Conservation (phyloP, 192 early-diverging fungal genomes). For the Podila minutissima region DNA sequence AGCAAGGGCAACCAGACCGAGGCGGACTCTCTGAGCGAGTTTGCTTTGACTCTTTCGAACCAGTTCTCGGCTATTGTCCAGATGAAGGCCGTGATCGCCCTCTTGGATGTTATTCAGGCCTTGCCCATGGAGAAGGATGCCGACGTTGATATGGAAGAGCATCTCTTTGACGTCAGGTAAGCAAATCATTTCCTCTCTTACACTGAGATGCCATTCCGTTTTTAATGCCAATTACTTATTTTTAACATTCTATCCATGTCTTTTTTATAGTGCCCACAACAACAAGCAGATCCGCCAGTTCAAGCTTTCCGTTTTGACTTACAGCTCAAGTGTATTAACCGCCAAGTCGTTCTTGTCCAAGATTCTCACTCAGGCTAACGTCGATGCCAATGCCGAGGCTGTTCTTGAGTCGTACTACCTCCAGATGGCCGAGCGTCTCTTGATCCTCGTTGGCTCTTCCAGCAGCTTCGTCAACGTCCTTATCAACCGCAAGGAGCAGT, state of each 20-base stretch:
- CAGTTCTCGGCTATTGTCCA: constrained; percentile 76
- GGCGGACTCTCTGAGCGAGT: constrained; percentile 74
- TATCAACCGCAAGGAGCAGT: constrained; percentile 33
- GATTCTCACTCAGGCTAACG: constrained; percentile 48
- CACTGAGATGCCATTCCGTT: neutral
- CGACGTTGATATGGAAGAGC: constrained; percentile 42
- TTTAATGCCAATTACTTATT: neutral
- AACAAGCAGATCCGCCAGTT: constrained; percentile 73
- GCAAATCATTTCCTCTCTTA: constrained; percentile 8
- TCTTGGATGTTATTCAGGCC: constrained; percentile 64
- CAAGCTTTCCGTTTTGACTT: constrained; percentile 67
- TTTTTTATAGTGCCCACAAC: constrained; percentile 39
- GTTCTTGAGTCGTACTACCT: constrained; percentile 60
- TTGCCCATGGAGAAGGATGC: constrained; percentile 65
- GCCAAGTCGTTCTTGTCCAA: constrained; percentile 64
- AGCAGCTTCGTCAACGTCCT: constrained; percentile 54
- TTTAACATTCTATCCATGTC: neutral
- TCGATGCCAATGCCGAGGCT: constrained; percentile 36
- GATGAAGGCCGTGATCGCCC: constrained; percentile 65
- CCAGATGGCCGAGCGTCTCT: constrained; percentile 61
- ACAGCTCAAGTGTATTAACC: constrained; percentile 59
- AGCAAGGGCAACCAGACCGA: constrained; percentile 63
- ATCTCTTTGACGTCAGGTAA: constrained; percentile 40
- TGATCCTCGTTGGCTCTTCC: constrained; percentile 66
- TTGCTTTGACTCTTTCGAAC: constrained; percentile 75